phyloP scores from a whole-genome alignment of 164 flowering plant species.

The Berberis vulgaris region DNA sequence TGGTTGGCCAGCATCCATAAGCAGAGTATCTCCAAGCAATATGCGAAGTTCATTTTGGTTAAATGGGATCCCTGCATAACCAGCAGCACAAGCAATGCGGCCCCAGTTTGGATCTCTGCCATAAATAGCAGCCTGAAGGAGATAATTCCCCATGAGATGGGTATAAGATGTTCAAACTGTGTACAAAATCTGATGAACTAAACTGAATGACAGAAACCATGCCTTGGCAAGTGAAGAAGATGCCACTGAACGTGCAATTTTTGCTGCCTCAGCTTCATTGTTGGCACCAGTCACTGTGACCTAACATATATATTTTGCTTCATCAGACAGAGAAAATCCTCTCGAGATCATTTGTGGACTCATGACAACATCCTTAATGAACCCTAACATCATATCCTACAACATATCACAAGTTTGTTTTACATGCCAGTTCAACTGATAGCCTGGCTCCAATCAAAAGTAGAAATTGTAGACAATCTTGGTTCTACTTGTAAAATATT shows the following conservation, averaged over 20 bases:
- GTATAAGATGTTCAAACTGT: background rate
- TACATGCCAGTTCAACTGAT: no score
- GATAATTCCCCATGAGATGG: background rate
- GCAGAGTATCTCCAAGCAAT: constrained; percentile 66
- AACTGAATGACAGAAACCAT: background rate
- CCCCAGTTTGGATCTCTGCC: constrained; percentile 99
- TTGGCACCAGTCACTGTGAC: constrained; percentile 72
- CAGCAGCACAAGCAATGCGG: constrained; percentile 95
- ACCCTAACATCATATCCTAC: no score
- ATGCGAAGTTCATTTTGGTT: constrained; percentile 53
- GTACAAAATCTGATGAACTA: no score
- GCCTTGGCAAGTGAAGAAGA: constrained; percentile 87
- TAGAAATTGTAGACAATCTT: no score
- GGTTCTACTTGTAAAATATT: no score
- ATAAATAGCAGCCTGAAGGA: constrained; percentile 81
- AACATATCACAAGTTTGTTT: no score
- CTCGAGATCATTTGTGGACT: background rate
- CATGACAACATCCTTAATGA: no score
- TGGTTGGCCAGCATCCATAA: constrained; percentile 94
- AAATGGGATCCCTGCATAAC: constrained; percentile 80
- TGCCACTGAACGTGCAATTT: constrained; percentile 90
- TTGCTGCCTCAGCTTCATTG: constrained; percentile 78
- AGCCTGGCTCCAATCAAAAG: no score
- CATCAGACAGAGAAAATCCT: background rate
- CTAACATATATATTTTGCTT: constrained; percentile 24